These are phyloP conservation scores for Microbotryomycetes sp. DNA, from an alignment of 1,284 basidiomycete genomes.

Conservation along the genomic window DNA sequence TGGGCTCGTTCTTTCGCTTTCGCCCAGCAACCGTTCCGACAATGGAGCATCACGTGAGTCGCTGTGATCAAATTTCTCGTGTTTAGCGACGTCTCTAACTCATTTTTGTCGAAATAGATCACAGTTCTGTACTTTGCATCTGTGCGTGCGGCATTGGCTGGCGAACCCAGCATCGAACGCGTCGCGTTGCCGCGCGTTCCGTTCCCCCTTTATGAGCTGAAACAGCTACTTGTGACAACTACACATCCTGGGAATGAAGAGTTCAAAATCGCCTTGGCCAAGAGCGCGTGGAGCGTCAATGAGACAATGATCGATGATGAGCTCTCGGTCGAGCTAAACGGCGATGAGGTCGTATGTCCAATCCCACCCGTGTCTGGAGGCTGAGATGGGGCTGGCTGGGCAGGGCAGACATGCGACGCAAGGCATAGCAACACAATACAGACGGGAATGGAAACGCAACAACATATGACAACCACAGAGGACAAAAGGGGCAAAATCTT, in stretches of 20 bases:
- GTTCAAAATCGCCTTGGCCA: conserved; percentile 52
- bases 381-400: too few relatives aligned
- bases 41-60: neutral
- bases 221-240: conserved; percentile 49
- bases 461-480: conserved; percentile 7
- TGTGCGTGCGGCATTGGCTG: conserved; percentile 57
- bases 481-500: neutral
- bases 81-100: neutral
- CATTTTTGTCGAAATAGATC: conserved; percentile 15
- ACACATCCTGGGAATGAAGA: conserved; percentile 49
- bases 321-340: conserved; percentile 49
- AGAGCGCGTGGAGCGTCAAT: conserved; percentile 68
- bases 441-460: neutral
- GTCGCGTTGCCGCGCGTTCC: conserved; percentile 46
- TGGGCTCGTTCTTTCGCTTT: too few relatives aligned
- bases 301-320: conserved; percentile 64
- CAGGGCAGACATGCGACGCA: too few relatives aligned
- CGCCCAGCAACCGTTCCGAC: neutral
- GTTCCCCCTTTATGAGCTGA: conserved; percentile 54
- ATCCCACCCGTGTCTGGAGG: conserved; percentile 78
- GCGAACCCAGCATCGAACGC: conserved; percentile 51
- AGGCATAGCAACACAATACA: neutral
- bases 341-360: conserved; percentile 69
- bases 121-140: conserved; percentile 67
- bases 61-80: neutral